Evolutionary conservation across 225 moss, liverwort and hornwort species (phyloP).

Genomic region (Asterella californica): DNA sequence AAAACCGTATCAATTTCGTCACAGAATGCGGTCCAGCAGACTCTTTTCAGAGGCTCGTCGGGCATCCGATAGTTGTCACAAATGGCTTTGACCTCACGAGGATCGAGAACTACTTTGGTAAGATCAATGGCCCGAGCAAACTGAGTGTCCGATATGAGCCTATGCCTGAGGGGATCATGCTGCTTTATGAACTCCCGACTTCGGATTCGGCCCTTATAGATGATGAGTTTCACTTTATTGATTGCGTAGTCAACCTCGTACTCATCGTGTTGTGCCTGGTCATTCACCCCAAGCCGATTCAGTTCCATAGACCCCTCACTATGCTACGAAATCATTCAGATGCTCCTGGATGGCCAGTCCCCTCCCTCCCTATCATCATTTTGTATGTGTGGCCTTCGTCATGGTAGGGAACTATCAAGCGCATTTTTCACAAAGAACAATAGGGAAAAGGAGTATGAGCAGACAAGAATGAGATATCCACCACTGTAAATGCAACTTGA

Average conservation of each 20-base stretch:
- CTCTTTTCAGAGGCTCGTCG: conserved; percentile 47
- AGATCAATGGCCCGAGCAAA: conserved; percentile 75
- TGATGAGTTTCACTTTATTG: conserved; percentile 73
- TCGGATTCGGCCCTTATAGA: conserved; percentile 68
- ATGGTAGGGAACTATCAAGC: no score
- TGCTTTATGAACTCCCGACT: conserved; percentile 74
- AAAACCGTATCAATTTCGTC: conserved; percentile 84
- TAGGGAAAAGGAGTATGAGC: no score
- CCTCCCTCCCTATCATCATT: no score
- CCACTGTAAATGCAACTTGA: not conserved
- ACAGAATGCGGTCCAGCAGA: conserved; percentile 87
- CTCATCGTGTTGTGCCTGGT: conserved; percentile 63
- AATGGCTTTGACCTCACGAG: conserved; percentile 47
- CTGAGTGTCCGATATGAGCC: conserved; percentile 54
- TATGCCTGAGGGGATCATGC: conserved; percentile 66
- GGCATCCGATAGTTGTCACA: conserved; percentile 80
- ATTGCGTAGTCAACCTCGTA: conserved; percentile 64
- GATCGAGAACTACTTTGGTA: conserved; percentile 57
- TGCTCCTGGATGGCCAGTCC: not conserved
- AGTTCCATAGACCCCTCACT: not conserved
- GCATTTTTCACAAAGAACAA: no score
- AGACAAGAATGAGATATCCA: not conserved
- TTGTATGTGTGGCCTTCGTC: no score
- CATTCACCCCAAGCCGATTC: not conserved
- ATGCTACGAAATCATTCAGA: not conserved